Evolutionary conservation across 176 grass and related monocot species (phyloP), one percentile per base, ranked within the genome.

Genomic region (Phyllostachys edulis): DNA sequence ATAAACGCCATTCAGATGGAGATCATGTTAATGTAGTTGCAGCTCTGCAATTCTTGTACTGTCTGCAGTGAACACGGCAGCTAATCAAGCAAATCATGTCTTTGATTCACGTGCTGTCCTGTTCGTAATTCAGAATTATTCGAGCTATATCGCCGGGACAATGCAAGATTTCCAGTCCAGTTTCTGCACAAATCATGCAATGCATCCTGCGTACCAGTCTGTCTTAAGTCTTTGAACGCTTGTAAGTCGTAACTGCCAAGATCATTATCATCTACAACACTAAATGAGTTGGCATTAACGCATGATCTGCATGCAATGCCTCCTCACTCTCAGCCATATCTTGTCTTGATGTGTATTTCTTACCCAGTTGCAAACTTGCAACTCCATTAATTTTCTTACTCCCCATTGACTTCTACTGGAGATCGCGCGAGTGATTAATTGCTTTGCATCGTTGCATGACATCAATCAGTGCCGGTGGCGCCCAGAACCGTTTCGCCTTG

Each of bases 21-120:
- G 46, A 4, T 12, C 46, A 47, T 47, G 46, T 13, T 47, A 47
- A 47, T 47, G 12, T 47, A 14, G 46, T 47, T 60, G 56, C 4
- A 23, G 21, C 56, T 47, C 21, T 60, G 21, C 20, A 60, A 11
- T 75, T 72, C 38, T 46, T n/a, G 80, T 54, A 50, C 27, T 63
- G n/a, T 60, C 9, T 60, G 12, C 20, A 13, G 20, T 17, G 51
- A 82, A 37, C 34, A 54, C 17, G 17, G 40, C 9, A 4, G 56
- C 8, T 59, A 69, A 69, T 50, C 18, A 69, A 41, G 11, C 10
- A 47, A 49, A 62, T 60, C 40, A 2, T 68, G 4, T 49, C 18
- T 49, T 18, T 50, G 69, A 50, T 83, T 83, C 55, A n/a, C 20
- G 5, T 57, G 20, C 55, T 57, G 27, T 73, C 57, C 21, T 83